These are phyloP conservation scores for Citrus inodora DNA, from an alignment of 345 rosid genomes.

Conservation along the genomic window DNA sequence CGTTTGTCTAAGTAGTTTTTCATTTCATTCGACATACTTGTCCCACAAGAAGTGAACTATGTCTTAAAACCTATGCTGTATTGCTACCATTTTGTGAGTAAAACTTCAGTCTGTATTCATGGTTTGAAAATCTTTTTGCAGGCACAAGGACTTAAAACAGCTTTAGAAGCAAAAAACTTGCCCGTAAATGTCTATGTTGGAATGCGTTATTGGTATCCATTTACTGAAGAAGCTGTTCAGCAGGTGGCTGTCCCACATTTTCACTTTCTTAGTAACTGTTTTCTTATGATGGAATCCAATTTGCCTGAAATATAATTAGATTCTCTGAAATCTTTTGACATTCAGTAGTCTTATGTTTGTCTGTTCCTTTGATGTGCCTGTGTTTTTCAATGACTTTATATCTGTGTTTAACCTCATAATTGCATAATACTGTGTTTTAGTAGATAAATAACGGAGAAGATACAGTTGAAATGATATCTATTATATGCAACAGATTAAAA, in stretches of 20 bases:
- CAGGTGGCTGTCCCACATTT: constrained; percentile 41
- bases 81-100: neutral
- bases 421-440: neutral
- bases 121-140: constrained; percentile 24
- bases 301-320: neutral
- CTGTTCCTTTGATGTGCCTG: neutral
- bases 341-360: neutral
- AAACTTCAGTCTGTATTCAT: neutral
- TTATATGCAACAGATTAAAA: constrained; percentile 55
- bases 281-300: neutral
- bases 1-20: neutral
- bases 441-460: neutral
- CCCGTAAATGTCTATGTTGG: constrained; percentile 70
- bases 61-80: neutral
- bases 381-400: neutral
- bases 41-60: neutral
- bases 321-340: neutral
- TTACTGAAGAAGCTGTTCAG: constrained; percentile 85
- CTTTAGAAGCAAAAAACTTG: constrained; percentile 62
- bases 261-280: neutral
- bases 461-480: neutral
- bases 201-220: constrained; percentile 92
- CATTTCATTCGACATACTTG: neutral
- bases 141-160: constrained; percentile 67
- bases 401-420: neutral